phyloP scores from a whole-genome alignment of 495 filamentous ascomycete genomes.

The Xylaria castorea region DNA sequence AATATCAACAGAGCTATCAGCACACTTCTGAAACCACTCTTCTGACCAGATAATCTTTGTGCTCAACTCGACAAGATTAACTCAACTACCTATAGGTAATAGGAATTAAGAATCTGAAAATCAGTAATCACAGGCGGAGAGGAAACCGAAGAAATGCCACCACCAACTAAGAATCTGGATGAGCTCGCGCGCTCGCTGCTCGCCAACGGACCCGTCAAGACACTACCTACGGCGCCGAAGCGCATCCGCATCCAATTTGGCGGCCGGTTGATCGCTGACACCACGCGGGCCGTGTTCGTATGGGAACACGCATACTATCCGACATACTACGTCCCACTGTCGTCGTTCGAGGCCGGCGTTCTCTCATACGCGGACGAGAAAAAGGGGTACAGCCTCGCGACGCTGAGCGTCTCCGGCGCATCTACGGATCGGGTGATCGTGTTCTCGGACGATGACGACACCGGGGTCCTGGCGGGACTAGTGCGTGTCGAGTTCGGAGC shows the following conservation, averaged over 20 bases:
- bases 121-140: not conserved
- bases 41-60: not conserved
- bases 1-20: not conserved
- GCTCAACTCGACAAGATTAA: not conserved
- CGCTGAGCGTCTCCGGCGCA: not conserved
- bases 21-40: not conserved
- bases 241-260: constrained; percentile 43
- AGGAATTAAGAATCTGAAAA: not conserved
- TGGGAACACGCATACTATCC: constrained; percentile 48
- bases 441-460: constrained; percentile 16
- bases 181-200: constrained; percentile 37
- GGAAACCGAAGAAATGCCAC: constrained; percentile 12
- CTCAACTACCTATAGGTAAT: not conserved
- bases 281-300: constrained; percentile 40
- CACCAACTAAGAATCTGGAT: constrained; percentile 27
- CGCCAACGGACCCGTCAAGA: constrained; percentile 41
- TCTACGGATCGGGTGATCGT: constrained; percentile 31
- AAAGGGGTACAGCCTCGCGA: constrained; percentile 13
- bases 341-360: not conserved
- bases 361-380: not conserved
- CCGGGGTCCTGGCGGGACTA: constrained; percentile 9
- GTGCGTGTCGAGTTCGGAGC: constrained; percentile 35
- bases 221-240: constrained; percentile 37
- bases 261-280: constrained; percentile 43
- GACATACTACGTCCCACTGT: constrained; percentile 35